These are phyloP conservation scores for Dipteronia dyeriana DNA, from an alignment of 345 rosid species.

Conservation along the genomic window DNA sequence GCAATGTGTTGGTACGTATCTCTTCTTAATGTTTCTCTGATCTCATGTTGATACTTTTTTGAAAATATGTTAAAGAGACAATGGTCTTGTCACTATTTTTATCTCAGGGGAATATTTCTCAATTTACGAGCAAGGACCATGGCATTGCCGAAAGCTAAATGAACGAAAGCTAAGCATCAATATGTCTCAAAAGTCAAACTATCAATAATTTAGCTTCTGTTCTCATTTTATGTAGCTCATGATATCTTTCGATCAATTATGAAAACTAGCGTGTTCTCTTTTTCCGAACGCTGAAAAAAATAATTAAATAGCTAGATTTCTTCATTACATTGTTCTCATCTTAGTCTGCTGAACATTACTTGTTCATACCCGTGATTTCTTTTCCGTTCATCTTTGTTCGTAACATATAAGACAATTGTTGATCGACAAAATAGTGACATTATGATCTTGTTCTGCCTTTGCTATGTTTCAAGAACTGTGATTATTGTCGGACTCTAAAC, in stretches of 20 bases:
- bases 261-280: not conserved
- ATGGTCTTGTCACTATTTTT: not conserved
- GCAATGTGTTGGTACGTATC: constrained; percentile 71
- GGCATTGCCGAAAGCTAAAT: constrained; percentile 55
- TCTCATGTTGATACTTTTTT: not conserved
- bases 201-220: not conserved
- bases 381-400: no score
- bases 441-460: no score
- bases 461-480: no score
- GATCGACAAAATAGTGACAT: no score
- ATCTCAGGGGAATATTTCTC: constrained; percentile 89
- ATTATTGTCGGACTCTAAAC: not conserved
- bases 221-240: not conserved
- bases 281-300: not conserved
- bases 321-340: not conserved
- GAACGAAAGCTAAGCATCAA: constrained; percentile 8
- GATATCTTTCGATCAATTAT: not conserved
- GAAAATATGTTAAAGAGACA: not conserved
- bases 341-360: not conserved
- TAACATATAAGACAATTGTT: no score
- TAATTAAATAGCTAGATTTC: not conserved
- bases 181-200: not conserved
- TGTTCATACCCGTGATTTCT: not conserved
- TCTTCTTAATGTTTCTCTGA: not conserved
- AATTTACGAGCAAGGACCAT: constrained; percentile 67